Base-by-base conservation (phyloP, 2,329 filamentous ascomycete genomes). In the Cordyceps pruinosa region DNA sequence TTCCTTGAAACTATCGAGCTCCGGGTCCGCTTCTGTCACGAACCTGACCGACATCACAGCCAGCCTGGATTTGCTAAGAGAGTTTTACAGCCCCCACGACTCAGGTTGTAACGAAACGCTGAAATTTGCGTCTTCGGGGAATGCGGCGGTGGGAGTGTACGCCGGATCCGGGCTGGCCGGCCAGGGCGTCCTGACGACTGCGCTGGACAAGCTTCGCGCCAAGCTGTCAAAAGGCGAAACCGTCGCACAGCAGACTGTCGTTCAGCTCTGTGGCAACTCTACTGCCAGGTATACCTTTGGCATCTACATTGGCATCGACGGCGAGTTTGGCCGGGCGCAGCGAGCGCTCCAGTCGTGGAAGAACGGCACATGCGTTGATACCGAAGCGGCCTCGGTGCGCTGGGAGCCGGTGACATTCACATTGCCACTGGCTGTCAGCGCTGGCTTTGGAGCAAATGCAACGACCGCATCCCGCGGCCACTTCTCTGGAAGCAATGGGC, bases 101-200 rank as follows among this genome's bases (percentile, higher is more conserved):
- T 10, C 47, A 7, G 19, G 19, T 1, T 49, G 47, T 3, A 61
- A 64, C 30, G 46, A 52, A 21, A 59, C 67, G 8, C 65, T 70
- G 28, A 56, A 72, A 23, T 72, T 66, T 60, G 68, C 62, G 7
- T 66, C 63, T 58, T 66, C 62, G 47, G 66, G 63, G 3, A 62
- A 63, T 41, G 65, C 65, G 37, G 65, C 65, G 13, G 56, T 70
- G 23, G 70, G 72, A 46, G 35, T 73, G 44, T 73, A 73, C 56
- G 66, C 73, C n/a, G 71, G 72, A 59, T 64, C 63, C 45, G 65
- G 60, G 54, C 59, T 71, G 45, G 64, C 64, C 51, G 64, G 61
- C 30, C 47, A 49, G 30, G 47, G 30, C 21, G 47, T 37, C 15
- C 19, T 49, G 30, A 37, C 21, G 13, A 25, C 47, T n/a, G 28